A percentile compares a stretch with the other conserved stretches of the same genome.
Evolutionary conservation across 2,329 filamentous ascomycete species (phyloP).

Genomic region (Graphiopsis chlorocephala): DNA sequence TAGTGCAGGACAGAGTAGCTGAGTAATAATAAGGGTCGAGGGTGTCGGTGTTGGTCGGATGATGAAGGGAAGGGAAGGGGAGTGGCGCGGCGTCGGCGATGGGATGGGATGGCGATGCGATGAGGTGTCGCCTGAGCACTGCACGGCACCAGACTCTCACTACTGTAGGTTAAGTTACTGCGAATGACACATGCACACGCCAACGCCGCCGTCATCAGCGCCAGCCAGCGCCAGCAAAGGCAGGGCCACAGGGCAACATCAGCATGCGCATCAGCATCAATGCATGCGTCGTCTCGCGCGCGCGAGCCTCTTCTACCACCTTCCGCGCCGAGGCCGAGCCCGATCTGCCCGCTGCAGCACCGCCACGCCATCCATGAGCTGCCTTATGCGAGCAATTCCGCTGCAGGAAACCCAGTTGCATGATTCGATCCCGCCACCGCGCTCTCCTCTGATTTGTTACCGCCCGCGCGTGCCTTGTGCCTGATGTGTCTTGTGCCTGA

Average conservation of each 20-base stretch:
- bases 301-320: neutral
- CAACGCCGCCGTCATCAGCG: neutral
- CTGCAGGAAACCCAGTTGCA: neutral
- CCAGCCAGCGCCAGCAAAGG: neutral
- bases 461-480: neutral
- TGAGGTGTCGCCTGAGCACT: constrained; percentile 11
- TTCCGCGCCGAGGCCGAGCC: neutral
- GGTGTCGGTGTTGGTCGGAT: neutral
- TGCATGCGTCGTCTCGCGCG: neutral
- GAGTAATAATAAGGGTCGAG: constrained; percentile 12
- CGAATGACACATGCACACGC: neutral
- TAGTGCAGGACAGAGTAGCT: neutral
- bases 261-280: neutral
- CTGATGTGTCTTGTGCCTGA: neutral
- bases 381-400: neutral
- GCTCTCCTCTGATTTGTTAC: neutral
- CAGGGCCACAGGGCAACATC: neutral
- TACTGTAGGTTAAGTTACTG: no score
- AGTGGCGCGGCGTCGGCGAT: constrained; percentile 1
- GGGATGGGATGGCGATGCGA: neutral
- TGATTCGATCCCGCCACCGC: neutral
- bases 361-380: neutral
- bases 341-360: neutral
- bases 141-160: neutral
- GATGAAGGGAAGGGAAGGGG: neutral